Conservation (phyloP, 2,329 filamentous ascomycete genomes). For the Colletotrichum chlorophyti region DNA sequence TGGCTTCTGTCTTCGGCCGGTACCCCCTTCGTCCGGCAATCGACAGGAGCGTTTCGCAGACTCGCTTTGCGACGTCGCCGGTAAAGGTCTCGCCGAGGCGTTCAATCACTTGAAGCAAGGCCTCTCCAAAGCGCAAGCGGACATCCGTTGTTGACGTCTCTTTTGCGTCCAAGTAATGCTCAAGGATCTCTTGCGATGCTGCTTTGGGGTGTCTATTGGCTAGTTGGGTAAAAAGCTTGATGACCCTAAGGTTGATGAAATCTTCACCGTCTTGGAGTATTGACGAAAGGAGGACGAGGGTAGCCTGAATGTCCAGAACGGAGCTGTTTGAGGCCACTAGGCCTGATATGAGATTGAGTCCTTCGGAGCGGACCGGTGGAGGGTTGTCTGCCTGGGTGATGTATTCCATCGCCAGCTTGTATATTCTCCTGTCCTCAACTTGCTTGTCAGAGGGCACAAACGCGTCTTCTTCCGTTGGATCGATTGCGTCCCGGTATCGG, state of each 20-base stretch:
- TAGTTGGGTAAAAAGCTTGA: constrained; percentile 69
- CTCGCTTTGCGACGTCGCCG: constrained; percentile 56
- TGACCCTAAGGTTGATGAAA: constrained; percentile 73
- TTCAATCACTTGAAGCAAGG: constrained; percentile 69
- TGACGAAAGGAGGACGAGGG: constrained; percentile 68
- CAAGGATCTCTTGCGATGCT: constrained; percentile 67
- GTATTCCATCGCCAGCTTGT: constrained; percentile 69
- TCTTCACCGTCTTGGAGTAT: constrained; percentile 72
- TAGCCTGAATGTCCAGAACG: constrained; percentile 70
- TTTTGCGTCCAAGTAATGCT: constrained; percentile 70
- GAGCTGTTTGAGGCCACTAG: constrained; percentile 63
- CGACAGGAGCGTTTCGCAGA: constrained; percentile 66
- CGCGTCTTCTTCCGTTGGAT: constrained; percentile 47
- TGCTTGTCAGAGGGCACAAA: constrained; percentile 53
- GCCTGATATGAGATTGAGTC: constrained; percentile 64
- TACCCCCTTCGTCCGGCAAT: constrained; percentile 69
- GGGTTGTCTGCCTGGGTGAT: constrained; percentile 67
- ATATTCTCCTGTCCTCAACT: constrained; percentile 66
- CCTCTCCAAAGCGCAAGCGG: constrained; percentile 73
- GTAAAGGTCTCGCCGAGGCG: constrained; percentile 62
- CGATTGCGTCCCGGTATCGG: constrained; percentile 60
- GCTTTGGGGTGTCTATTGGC: constrained; percentile 67
- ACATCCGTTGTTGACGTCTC: constrained; percentile 67
- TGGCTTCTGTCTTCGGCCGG: constrained; percentile 64
- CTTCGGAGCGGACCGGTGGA: constrained; percentile 71